Evolutionary conservation across 139 green algal species (phyloP).

Genomic region (Nannochloris sp.): DNA sequence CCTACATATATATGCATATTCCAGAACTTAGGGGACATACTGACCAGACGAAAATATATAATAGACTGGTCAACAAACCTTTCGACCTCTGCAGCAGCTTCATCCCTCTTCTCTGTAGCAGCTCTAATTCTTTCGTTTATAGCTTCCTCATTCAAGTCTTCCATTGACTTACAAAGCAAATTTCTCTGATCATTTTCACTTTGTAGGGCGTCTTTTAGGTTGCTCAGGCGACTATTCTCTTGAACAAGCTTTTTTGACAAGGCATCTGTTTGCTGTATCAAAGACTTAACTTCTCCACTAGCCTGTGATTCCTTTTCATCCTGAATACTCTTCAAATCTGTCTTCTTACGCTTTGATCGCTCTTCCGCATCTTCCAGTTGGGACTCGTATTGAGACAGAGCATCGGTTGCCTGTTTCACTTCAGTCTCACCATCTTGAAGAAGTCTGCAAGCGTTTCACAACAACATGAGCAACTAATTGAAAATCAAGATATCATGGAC

Average conservation of each 20-base stretch:
- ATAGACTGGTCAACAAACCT: neutral
- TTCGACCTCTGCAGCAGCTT: constrained; percentile 13
- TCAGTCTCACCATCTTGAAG: constrained; percentile 21
- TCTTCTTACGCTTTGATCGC: constrained; percentile 23
- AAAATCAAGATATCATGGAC: no score
- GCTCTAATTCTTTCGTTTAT: neutral
- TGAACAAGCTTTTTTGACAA: constrained; percentile 62
- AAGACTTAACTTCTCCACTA: constrained; percentile 40
- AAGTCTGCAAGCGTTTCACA: neutral
- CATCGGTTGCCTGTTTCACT: neutral
- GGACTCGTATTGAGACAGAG: constrained; percentile 20
- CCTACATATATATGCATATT: neutral
- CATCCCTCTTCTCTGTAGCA: constrained; percentile 22
- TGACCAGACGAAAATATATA: neutral
- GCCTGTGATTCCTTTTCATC: constrained; percentile 51
- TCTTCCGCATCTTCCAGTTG: constrained; percentile 5
- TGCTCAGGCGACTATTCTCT: constrained; percentile 48
- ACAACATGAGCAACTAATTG: no score
- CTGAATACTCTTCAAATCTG: constrained; percentile 33
- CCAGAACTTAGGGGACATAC: neutral
- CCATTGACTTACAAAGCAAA: constrained; percentile 1
- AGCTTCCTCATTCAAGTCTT: no score
- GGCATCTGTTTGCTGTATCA: constrained; percentile 38
- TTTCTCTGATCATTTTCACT: constrained; percentile 32
- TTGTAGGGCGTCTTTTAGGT: constrained; percentile 48